Conservation (phyloP, 805 yeast genomes). For the Pichia deserticola region DNA sequence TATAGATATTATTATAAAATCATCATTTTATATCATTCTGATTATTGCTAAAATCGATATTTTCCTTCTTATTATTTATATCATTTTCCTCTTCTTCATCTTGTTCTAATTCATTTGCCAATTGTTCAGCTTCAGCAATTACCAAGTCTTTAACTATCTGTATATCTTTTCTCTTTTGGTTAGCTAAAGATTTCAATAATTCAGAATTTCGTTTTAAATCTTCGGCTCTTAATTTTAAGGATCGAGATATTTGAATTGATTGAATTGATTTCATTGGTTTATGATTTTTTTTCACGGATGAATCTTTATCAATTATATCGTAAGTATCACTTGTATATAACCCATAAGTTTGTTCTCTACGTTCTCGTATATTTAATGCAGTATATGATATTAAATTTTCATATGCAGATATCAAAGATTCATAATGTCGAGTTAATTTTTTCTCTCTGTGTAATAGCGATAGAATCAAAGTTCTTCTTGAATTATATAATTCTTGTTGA, state of each 20-base stretch:
- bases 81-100: neutral
- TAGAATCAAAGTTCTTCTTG: neutral
- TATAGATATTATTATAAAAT: too few species aligned
- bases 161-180: neutral
- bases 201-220: conserved; percentile 4
- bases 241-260: neutral
- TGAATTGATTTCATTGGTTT: neutral
- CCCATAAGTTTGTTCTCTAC: conserved; percentile 4
- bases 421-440: conserved; percentile 8
- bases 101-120: conserved; percentile 20
- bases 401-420: conserved; percentile 7
- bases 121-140: conserved; percentile 15
- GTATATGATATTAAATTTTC: conserved; percentile 14
- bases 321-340: neutral
- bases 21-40: neutral
- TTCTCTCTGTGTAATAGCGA: conserved; percentile 6
- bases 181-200: neutral
- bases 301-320: neutral
- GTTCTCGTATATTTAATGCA: neutral
- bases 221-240: neutral
- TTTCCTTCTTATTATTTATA: too few species aligned
- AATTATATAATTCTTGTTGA: neutral
- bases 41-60: neutral
- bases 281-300: neutral
- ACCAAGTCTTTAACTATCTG: neutral